Base-by-base conservation (phyloP, 805 yeast genomes). In the Candida ascalaphidarum region DNA sequence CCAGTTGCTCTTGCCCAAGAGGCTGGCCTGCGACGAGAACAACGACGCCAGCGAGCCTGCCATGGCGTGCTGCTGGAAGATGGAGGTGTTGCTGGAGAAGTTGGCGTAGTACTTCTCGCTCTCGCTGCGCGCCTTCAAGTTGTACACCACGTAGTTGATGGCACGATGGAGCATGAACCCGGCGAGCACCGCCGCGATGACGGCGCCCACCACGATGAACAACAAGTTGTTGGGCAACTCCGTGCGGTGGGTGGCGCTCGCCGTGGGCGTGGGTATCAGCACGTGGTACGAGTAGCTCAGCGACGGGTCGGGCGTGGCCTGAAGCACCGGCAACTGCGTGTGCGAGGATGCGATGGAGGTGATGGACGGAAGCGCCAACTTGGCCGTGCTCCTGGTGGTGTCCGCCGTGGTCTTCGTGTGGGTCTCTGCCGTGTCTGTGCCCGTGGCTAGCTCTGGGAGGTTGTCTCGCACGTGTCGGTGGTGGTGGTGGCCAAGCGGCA, bases 201-300 rank as follows among this genome's bases (percentile, higher is more conserved):
- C 40, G 0, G 54, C 48, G 4, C 70, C 73, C 5, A 62, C 48
- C 4, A 61, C 46, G 19, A 68, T 61, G 43, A 68, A 68, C 13
- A 68, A 61, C 10, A 68, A 42, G 14, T 64, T 61, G 11, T 47
- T 41, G 2, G 61, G 55, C 23, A 55, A 39, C 6, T 34, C 23
- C 5, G 52, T 29, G 13, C 29, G 27, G 6, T 32, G 28, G 7
- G 64, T 43, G 32, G 19, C 28, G 3, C 17, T 14, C 8, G 16
- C 34, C 4, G 34, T 31, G n/a, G 32, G 10, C 15, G 18, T 19
- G 11, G 41, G 41, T 11, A 37, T 31, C 11, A 35, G 17, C 5
- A 25, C 33, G 11, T 25, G n/a, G 29, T 22, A 37, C 6, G 41
- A 25, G 28, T 34, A 36, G n/a, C n/a, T n/a, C n/a, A n/a, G n/a